These are phyloP conservation scores for Arabis hirsuta DNA, from an alignment of 345 rosid genomes.

Conservation along the genomic window DNA sequence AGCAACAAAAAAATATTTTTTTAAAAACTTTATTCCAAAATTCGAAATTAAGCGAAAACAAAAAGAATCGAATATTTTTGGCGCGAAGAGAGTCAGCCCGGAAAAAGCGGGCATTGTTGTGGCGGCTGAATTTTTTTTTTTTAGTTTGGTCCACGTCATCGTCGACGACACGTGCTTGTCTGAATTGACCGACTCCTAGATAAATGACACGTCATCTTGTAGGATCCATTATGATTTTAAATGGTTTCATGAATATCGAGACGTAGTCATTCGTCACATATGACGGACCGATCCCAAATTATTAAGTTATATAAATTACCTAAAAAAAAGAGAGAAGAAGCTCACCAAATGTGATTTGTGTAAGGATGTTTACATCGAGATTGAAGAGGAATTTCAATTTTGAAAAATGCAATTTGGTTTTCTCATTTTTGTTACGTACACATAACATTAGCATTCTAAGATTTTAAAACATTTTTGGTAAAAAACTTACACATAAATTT, in stretches of 20 bases:
- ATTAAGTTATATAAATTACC: background rate
- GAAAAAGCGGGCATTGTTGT: constrained; percentile 28
- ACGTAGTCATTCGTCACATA: constrained; percentile 27
- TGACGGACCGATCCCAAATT: constrained; percentile 22
- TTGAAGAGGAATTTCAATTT: background rate
- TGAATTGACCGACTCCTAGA: constrained; percentile 17
- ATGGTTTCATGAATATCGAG: constrained; percentile 30
- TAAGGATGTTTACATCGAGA: constrained; percentile 11
- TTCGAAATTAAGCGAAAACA: background rate
- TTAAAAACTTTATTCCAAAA: background rate
- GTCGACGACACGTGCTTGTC: constrained; percentile 27
- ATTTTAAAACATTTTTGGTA: too few species aligned
- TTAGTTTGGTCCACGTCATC: constrained; percentile 28
- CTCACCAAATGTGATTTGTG: constrained; percentile 3
- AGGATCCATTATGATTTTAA: background rate
- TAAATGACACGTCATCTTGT: constrained; percentile 28
- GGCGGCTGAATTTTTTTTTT: constrained; percentile 25
- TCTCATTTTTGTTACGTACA: too few species aligned
- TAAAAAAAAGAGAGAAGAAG: background rate
- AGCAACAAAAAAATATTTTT: background rate
- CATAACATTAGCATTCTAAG: too few species aligned
- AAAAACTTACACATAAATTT: too few species aligned
- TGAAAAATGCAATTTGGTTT: constrained; percentile 9
- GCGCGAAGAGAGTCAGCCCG: constrained; percentile 36
- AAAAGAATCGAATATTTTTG: background rate